A percentile compares a stretch with the other conserved stretches of the same genome.
Conservation (phyloP, 1,139 yeast genomes). For the Geotrichum reessii region DNA sequence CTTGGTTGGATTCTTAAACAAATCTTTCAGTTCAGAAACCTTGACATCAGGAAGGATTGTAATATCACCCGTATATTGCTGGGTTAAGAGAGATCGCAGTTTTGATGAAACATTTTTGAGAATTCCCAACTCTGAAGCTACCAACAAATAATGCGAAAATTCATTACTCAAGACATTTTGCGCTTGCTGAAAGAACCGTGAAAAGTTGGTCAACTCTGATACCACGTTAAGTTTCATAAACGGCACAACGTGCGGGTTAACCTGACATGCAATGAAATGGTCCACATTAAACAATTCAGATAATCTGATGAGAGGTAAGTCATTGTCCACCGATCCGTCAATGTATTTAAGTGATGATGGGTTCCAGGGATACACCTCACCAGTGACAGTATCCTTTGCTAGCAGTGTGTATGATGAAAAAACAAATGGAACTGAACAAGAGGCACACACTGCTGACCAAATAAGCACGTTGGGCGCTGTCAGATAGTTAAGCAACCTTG, state of each 20-base stretch:
- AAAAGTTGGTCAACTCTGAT: background rate
- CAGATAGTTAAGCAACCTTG: slow-evolving; percentile 75
- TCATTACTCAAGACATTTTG: slow-evolving; percentile 65
- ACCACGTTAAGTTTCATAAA: slow-evolving; percentile 43
- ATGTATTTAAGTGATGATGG: slow-evolving; percentile 77
- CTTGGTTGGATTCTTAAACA: slow-evolving; percentile 75
- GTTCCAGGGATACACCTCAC: slow-evolving; percentile 71
- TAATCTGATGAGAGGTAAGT: slow-evolving; percentile 79
- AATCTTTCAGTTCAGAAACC: slow-evolving; percentile 51
- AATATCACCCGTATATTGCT: slow-evolving; percentile 87
- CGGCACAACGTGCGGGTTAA: slow-evolving; percentile 93
- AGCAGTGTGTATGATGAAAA: slow-evolving; percentile 81
- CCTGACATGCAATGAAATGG: slow-evolving; percentile 95
- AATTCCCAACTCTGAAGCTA: slow-evolving; percentile 70
- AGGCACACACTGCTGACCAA: slow-evolving; percentile 95
- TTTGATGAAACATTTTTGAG: slow-evolving; percentile 68
- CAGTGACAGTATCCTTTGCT: slow-evolving; percentile 71
- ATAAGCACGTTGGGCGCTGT: slow-evolving; percentile 93
- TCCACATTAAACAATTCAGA: slow-evolving; percentile 96
- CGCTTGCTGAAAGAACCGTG: slow-evolving; percentile 43
- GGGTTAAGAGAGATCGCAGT: slow-evolving; percentile 68
- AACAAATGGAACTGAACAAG: slow-evolving; percentile 88
- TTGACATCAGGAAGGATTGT: slow-evolving; percentile 78
- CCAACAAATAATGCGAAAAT: slow-evolving; percentile 66
- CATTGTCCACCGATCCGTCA: slow-evolving; percentile 95